These are phyloP conservation scores for Sclerospora graminicola DNA, from an alignment of 352 stramenopile genomes.

Conservation along the genomic window DNA sequence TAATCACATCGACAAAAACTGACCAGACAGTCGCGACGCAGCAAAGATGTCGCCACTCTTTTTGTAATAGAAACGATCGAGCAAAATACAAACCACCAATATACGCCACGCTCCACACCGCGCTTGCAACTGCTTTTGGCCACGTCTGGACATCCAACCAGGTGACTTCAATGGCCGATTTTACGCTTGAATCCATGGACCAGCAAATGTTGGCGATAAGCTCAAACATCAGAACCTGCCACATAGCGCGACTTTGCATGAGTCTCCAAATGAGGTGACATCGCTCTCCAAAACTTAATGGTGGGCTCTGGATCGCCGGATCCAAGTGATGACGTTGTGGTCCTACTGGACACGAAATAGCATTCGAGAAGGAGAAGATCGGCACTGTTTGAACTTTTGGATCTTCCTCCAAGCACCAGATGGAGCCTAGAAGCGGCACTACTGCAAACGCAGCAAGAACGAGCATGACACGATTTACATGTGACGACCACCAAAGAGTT, in stretches of 20 bases:
- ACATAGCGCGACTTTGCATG: slow-evolving; percentile 55
- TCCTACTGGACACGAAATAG: slow-evolving; percentile 1
- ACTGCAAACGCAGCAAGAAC: slow-evolving; percentile 24
- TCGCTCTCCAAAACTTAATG: slow-evolving; percentile 14
- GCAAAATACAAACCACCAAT: slow-evolving; percentile 44
- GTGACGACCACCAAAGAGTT: slow-evolving; percentile 35
- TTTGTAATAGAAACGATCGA: slow-evolving; percentile 41
- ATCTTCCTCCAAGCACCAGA: slow-evolving; percentile 54
- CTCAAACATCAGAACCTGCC: slow-evolving; percentile 65
- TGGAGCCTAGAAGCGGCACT: slow-evolving; percentile 31
- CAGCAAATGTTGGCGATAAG: slow-evolving; percentile 48
- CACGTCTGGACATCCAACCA: slow-evolving; percentile 47
- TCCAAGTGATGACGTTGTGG: background rate
- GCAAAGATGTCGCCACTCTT: slow-evolving; percentile 42
- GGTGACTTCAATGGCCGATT: slow-evolving; percentile 37
- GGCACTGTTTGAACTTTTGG: slow-evolving; percentile 4
- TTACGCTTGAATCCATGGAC: slow-evolving; percentile 37
- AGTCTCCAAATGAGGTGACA: slow-evolving; percentile 52
- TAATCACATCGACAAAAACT: slow-evolving; percentile 40
- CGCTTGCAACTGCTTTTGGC: slow-evolving; percentile 30
- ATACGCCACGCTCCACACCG: slow-evolving; percentile 50
- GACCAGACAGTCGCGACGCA: slow-evolving; percentile 43
- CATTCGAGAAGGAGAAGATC: slow-evolving; percentile 7
- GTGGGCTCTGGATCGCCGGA: slow-evolving; percentile 1
- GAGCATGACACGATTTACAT: slow-evolving; percentile 22